Evolutionary conservation across 2,329 filamentous ascomycete species (phyloP).

Genomic region (Emergomyces pasteurianus): DNA sequence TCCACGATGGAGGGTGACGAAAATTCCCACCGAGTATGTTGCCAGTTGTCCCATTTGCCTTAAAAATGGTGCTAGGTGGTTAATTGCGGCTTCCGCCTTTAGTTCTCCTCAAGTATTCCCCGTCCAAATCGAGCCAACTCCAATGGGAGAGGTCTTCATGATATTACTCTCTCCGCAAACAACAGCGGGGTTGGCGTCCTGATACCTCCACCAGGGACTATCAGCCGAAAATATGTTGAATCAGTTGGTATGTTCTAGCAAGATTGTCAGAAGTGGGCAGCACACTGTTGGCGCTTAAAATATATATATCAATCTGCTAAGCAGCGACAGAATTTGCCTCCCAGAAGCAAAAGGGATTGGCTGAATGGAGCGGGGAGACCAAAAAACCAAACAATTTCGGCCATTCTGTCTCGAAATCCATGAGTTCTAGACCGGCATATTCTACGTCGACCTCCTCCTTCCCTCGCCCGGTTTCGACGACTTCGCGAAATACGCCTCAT

Average conservation of each 20-base stretch:
- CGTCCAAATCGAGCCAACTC: slow-evolving; percentile 11
- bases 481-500: slow-evolving; percentile 33
- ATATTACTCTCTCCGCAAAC: slow-evolving; percentile 40
- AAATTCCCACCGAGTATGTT: slow-evolving; percentile 6
- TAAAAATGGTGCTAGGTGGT: background rate
- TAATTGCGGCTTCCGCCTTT: background rate
- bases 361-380: slow-evolving; percentile 44
- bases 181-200: slow-evolving; percentile 44
- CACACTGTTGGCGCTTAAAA: slow-evolving; percentile 3
- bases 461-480: slow-evolving; percentile 30
- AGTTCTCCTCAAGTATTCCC: slow-evolving; percentile 7
- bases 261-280: background rate
- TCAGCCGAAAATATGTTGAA: slow-evolving; percentile 40
- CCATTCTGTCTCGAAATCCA: slow-evolving; percentile 31
- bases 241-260: slow-evolving; percentile 31
- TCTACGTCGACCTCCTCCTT: slow-evolving; percentile 27
- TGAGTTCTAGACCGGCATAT: slow-evolving; percentile 16
- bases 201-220: slow-evolving; percentile 33
- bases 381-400: slow-evolving; percentile 31
- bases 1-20: slow-evolving; percentile 8
- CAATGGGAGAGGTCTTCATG: slow-evolving; percentile 28
- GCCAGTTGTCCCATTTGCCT: background rate
- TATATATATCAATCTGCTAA: background rate
- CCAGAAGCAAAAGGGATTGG: slow-evolving; percentile 50
- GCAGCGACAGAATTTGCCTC: slow-evolving; percentile 42